These are phyloP conservation scores for Plasmodium gaboni DNA, from an alignment of 169 alveolate genomes.

Conservation along the genomic window DNA sequence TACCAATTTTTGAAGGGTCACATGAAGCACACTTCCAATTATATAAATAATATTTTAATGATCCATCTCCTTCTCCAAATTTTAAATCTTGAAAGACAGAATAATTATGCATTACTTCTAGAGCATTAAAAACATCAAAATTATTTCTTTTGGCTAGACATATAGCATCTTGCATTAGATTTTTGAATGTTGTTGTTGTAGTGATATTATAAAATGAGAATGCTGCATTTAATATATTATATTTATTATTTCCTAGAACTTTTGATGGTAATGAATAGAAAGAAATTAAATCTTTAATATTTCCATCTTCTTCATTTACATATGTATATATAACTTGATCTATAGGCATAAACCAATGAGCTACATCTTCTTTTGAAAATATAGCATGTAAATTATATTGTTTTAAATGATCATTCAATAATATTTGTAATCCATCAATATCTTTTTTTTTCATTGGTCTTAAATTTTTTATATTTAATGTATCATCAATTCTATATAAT, in stretches of 20 bases:
- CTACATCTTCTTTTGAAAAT: conserved; percentile 92
- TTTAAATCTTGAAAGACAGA: conserved; percentile 91
- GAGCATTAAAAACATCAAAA: conserved; percentile 97
- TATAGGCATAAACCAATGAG: conserved; percentile 92
- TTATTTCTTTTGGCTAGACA: conserved; percentile 92
- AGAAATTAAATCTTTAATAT: conserved; percentile 94
- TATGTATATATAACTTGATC: conserved; percentile 93
- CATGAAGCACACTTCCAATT: conserved; percentile 93
- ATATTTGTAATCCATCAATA: conserved; percentile 86
- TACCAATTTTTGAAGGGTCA: conserved; percentile 46
- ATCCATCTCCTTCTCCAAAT: conserved; percentile 98
- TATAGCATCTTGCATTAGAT: conserved; percentile 93
- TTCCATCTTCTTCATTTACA: conserved; percentile 89
- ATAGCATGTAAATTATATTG: conserved; percentile 89
- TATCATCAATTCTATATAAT: conserved; percentile 89
- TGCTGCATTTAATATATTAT: conserved; percentile 90
- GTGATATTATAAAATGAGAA: conserved; percentile 93
- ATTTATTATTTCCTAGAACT: conserved; percentile 90
- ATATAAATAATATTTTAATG: conserved; percentile 96
- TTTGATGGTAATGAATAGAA: conserved; percentile 95
- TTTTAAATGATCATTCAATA: conserved; percentile 82
- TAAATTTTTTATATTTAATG: conserved; percentile 80
- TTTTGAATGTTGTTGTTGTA: conserved; percentile 83
- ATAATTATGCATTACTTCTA: conserved; percentile 96
- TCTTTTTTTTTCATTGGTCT: conserved; percentile 93